Base-by-base conservation (phyloP, 176 grass and related monocot species). In the Metroxylon sagu region DNA sequence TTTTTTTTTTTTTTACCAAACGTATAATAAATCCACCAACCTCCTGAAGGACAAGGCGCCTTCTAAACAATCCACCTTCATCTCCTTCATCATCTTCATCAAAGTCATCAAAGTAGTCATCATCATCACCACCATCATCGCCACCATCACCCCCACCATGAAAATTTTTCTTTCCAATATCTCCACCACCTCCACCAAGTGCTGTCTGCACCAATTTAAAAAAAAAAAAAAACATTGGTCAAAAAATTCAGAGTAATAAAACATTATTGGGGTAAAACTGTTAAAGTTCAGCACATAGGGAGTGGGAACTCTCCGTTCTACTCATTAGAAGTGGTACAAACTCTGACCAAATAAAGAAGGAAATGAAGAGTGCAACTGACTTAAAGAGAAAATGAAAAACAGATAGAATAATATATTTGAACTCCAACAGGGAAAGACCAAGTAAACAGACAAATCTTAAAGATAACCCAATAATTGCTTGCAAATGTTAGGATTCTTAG, bases 41-140 rank as follows among this genome's bases (percentile, higher is more conserved):
- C 93, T 98, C 93, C 49, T 88, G 72, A 60, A 92, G 56, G 71
- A 92, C 63, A 77, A 92, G 74, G 55, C 87, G 79, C 52, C 66
- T 88, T 63, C 87, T 88, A 59, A 98, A 92, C 60, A 98, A 71
- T 56, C 93, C 93, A 73, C 87, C 76, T 67, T 88, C 84, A 54
- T 78, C 93, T 67, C 80, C 80, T 50, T 92, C 93, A 17, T 88
- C 87, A 18, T 78, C 92, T 52, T 98, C 93, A 76, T 91, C 93
- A 73, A 88, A 98, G 59, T 98, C 93, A 83, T 85, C 93, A 16
- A 92, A 92, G 59, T 98, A 98, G 70, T 98, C 84, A 76, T 98
- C 93, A 83, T 97, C 87, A 68, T 98, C 93, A 8, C 83, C 91
- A 59, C 85, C 87, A 61, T 98, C 93, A 79, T 96, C 91, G 25